Evolutionary conservation across 148 eudicot species (phyloP), one percentile per base, ranked within the genome.

Genomic region (Camellia sinensis): DNA sequence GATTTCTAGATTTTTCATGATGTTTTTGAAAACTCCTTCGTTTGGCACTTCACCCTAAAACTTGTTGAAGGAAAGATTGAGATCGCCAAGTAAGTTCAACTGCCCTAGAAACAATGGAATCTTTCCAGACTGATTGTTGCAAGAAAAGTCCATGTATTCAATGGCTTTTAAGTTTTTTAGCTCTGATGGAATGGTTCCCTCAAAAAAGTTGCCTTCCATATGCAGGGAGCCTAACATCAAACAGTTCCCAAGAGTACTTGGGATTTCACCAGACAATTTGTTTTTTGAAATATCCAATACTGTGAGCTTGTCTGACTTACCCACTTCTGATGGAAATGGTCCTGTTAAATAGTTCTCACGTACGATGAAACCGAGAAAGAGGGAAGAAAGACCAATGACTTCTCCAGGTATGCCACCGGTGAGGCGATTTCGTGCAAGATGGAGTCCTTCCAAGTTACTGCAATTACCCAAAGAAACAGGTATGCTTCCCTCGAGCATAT

Each of bases 41-140:
- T 1, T 74, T 67, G 87, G 84, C 5, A 84, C 76, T 57, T 84
- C 87, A 57, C 87, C 84, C 17, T 73, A 80, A 21, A 84, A 73
- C 59, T 29, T 60, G 15, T 84, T 84, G 29, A 72, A 84, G 4
- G 87, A 84, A 73, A 84, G 82, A 50, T 84, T 81, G 17, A 81
- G 79, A 73, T 62, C 59, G 10, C 7, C 14, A 21, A 83, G 48
- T 1, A 22, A 48, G 52, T 52, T 15, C 0, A 84, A 48, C 4
- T 66, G n/a, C 3, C 22, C 76, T 0, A 84, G 74, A 69, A 29
- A 76, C 11, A 3, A 19, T 14, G 87, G 87, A 40, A 84, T 78
- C 52, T 46, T 43, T 3, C 87, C 84, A 2, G 79, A 77, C 45
- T 81, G 48, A 37, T 81, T 69, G 21, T 84, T 84, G 6, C 29